Evolutionary conservation across 2,329 filamentous ascomycete species (phyloP).

Genomic region (Colletotrichum cuscutae): DNA sequence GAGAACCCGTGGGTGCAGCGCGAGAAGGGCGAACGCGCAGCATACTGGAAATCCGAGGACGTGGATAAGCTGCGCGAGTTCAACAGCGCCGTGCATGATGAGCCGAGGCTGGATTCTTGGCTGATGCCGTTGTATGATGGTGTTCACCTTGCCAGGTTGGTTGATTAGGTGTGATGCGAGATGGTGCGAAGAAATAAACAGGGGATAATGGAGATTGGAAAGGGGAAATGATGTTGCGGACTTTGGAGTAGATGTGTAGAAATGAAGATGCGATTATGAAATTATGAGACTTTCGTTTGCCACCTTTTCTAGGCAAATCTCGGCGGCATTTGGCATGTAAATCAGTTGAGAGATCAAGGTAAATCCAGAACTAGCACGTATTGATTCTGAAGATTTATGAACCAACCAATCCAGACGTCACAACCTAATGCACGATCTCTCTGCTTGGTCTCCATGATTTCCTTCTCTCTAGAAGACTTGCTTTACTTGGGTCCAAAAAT

Average conservation of each 20-base stretch:
- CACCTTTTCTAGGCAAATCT: too few species aligned
- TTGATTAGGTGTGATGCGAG: slow-evolving; percentile 41
- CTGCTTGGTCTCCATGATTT: too few species aligned
- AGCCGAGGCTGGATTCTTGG: slow-evolving; percentile 51
- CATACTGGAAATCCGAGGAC: slow-evolving; percentile 37
- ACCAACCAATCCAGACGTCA: too few species aligned
- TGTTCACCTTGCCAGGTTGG: slow-evolving; percentile 48
- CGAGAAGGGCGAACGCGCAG: slow-evolving; percentile 27
- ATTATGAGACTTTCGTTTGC: background rate
- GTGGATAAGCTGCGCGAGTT: slow-evolving; percentile 35
- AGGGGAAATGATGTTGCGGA: background rate
- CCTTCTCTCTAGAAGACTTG: too few species aligned
- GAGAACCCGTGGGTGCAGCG: slow-evolving; percentile 32
- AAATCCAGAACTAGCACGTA: too few species aligned
- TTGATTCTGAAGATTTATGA: too few species aligned
- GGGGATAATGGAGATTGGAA: background rate
- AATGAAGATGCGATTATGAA: background rate
- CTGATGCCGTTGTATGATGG: slow-evolving; percentile 57
- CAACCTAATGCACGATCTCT: too few species aligned
- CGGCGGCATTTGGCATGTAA: too few species aligned
- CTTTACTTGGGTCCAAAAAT: too few species aligned
- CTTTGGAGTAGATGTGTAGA: background rate
- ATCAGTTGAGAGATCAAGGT: too few species aligned
- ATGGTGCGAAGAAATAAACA: background rate
- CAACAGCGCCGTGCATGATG: slow-evolving; percentile 37